Evolutionary conservation across 495 filamentous ascomycete genomes (phyloP).

Genomic region (Podospora comata): DNA sequence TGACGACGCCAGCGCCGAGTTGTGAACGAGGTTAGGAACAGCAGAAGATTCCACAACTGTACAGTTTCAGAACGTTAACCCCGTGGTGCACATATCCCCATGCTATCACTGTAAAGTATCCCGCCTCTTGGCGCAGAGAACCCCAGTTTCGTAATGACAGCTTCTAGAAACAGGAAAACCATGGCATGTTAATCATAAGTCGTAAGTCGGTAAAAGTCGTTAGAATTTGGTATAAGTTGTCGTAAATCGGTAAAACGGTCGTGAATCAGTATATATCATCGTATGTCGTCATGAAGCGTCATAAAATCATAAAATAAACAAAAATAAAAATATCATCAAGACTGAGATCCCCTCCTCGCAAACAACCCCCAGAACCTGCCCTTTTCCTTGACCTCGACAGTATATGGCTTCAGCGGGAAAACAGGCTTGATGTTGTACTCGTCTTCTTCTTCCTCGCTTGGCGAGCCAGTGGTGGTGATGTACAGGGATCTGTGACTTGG

Average conservation of each 20-base stretch:
- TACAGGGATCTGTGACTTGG: conserved; percentile 12
- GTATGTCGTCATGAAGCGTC: no score
- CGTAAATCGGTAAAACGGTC: no score
- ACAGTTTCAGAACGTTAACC: background rate
- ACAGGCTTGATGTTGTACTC: conserved; percentile 31
- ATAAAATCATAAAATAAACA: background rate
- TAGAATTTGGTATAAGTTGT: no score
- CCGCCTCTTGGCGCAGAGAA: background rate
- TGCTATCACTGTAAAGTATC: no score
- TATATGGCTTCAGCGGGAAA: conserved; percentile 35
- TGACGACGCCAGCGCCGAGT: background rate
- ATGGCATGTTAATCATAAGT: background rate
- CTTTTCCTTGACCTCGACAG: conserved; percentile 29
- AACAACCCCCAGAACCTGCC: conserved; percentile 30
- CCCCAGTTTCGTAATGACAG: background rate
- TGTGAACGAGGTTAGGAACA: background rate
- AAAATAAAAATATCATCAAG: background rate
- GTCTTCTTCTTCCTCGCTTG: conserved; percentile 12
- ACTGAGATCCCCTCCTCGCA: conserved; percentile 17
- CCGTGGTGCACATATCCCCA: background rate
- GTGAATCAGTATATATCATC: no score
- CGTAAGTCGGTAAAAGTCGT: background rate
- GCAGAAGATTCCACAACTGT: background rate
- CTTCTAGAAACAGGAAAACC: background rate
- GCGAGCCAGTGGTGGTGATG: background rate